A percentile compares a stretch with the other conserved stretches of the same genome.
Conservation (phyloP, 352 stramenopile genomes). For the Phytophthora pinifolia region DNA sequence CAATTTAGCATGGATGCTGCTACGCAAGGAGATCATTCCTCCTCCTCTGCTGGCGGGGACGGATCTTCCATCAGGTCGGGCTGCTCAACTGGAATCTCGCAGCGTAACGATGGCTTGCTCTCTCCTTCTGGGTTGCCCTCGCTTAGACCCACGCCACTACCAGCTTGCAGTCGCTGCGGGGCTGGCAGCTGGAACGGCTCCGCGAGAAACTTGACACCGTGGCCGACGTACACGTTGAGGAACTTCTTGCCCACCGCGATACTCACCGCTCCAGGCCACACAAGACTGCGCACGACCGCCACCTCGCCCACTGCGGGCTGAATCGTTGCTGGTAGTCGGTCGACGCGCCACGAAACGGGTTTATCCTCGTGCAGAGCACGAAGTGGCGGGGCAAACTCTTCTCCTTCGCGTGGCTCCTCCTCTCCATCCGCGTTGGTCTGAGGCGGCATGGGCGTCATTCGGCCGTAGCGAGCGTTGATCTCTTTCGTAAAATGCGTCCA, state of each 20-base stretch:
- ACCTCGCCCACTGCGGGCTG: conserved; percentile 61
- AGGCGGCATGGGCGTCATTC: conserved; percentile 65
- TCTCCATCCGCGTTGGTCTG: conserved; percentile 76
- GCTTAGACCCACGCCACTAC: conserved; percentile 44
- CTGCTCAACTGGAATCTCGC: conserved; percentile 65
- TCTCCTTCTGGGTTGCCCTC: conserved; percentile 40
- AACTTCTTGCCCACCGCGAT: conserved; percentile 88
- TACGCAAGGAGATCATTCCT: conserved; percentile 16
- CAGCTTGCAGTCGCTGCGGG: conserved; percentile 49
- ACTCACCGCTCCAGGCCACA: conserved; percentile 87
- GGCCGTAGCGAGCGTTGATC: conserved; percentile 83
- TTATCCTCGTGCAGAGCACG: conserved; percentile 68
- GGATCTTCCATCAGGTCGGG: conserved; percentile 79
- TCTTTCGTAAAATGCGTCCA: conserved; percentile 91
- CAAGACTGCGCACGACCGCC: conserved; percentile 69
- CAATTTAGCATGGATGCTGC: conserved; percentile 4
- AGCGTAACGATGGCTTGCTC: conserved; percentile 44
- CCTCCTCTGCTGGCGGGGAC: conserved; percentile 61
- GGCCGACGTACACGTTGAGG: conserved; percentile 89
- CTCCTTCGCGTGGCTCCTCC: conserved; percentile 62
- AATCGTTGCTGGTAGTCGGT: conserved; percentile 65
- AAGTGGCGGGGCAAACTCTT: conserved; percentile 64
- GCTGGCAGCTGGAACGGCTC: conserved; percentile 60
- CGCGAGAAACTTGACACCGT: conserved; percentile 74
- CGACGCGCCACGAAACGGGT: conserved; percentile 69